Conservation (phyloP, 2,329 filamentous ascomycete species). For the Stagonosporopsis vannaccii region DNA sequence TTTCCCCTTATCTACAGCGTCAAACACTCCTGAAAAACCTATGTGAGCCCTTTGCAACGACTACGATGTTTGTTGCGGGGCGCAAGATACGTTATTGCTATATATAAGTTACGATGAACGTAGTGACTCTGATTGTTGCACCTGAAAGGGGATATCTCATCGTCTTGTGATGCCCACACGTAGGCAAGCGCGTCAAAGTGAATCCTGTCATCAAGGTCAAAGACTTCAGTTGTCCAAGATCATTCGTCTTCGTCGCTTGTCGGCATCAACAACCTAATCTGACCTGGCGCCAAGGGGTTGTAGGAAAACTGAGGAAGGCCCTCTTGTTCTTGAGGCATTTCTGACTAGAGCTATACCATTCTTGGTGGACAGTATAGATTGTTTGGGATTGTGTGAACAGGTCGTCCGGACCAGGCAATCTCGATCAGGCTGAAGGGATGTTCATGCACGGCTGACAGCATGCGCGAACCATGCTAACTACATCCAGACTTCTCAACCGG, state of each 20-base stretch:
- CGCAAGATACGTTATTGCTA: background rate
- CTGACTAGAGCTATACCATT: background rate
- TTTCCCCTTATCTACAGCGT: background rate
- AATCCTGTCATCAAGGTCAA: background rate
- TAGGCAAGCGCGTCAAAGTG: background rate
- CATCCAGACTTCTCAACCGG: background rate
- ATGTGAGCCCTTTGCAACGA: background rate
- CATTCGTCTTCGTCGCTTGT: background rate
- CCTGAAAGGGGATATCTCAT: background rate
- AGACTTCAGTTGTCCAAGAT: background rate
- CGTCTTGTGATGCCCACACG: background rate
- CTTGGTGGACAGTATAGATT: background rate
- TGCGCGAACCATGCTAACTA: background rate
- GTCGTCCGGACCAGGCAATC: background rate
- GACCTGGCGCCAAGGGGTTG: background rate
- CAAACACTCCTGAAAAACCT: background rate
- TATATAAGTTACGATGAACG: background rate
- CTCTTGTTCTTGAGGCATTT: background rate
- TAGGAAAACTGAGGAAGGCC: background rate
- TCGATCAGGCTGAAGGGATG: background rate
- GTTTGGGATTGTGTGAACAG: background rate
- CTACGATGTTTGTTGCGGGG: background rate
- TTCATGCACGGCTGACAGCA: background rate
- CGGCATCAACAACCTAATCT: constrained; percentile 1
- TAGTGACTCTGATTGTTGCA: background rate